A percentile compares a stretch with the other conserved stretches of the same genome.
Evolutionary conservation across 2,329 filamentous ascomycete species (phyloP).

Genomic region (Aspergillus sp.): DNA sequence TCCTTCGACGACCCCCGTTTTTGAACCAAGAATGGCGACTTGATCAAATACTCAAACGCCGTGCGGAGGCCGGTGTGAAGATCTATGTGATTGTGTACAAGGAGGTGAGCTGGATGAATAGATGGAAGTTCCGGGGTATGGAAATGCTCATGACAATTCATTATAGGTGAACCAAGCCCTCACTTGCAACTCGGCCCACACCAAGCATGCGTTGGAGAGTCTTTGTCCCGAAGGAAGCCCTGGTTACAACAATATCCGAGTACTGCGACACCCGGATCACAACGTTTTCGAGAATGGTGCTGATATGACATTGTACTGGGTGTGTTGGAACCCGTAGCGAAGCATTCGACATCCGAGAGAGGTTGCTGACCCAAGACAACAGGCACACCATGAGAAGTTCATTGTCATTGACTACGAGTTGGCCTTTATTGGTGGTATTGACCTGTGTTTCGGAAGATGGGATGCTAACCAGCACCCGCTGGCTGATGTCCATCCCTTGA

Average conservation of each 20-base stretch:
- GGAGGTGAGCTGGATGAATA: slow-evolving; percentile 48
- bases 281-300: slow-evolving; percentile 89
- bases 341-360: background rate
- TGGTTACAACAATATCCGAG: slow-evolving; percentile 80
- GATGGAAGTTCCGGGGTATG: no score
- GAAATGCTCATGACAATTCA: background rate
- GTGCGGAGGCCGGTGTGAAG: slow-evolving; percentile 87
- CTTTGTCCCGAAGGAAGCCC: slow-evolving; percentile 77
- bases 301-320: slow-evolving; percentile 95
- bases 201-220: slow-evolving; percentile 75
- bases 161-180: slow-evolving; percentile 62
- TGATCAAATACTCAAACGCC: slow-evolving; percentile 80
- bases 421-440: slow-evolving; percentile 90
- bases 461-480: slow-evolving; percentile 80
- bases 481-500: slow-evolving; percentile 81
- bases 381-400: slow-evolving; percentile 94
- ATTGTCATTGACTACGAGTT: slow-evolving; percentile 87
- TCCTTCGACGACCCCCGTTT: slow-evolving; percentile 74
- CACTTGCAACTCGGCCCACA: slow-evolving; percentile 89
- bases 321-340: slow-evolving; percentile 13
- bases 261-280: slow-evolving; percentile 91
- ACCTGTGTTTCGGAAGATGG: slow-evolving; percentile 95
- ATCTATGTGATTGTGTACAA: slow-evolving; percentile 93
- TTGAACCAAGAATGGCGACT: slow-evolving; percentile 80
- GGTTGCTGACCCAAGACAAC: background rate